Evolutionary conservation across 2,329 filamentous ascomycete species (phyloP).

Genomic region (Orbilia javanica): DNA sequence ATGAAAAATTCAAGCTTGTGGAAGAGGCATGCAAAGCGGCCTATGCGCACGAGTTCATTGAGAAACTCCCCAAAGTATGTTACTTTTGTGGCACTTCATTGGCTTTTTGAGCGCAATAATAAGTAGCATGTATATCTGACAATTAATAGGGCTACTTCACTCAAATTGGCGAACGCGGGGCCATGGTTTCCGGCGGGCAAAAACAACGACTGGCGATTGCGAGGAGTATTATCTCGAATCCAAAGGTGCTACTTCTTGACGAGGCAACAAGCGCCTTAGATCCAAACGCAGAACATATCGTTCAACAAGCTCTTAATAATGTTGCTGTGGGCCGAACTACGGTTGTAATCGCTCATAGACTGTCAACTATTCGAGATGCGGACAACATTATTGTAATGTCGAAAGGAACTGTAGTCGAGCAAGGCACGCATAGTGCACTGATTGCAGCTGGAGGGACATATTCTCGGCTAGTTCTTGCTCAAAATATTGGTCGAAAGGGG

Average conservation of each 20-base stretch:
- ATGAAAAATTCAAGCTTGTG: slow-evolving; percentile 73
- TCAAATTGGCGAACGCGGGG: slow-evolving; percentile 79
- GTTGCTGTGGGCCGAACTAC: slow-evolving; percentile 75
- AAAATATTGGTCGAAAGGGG: slow-evolving; percentile 56
- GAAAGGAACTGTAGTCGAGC: slow-evolving; percentile 49
- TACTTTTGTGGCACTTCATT: neutral
- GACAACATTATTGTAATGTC: slow-evolving; percentile 57
- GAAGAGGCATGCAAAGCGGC: slow-evolving; percentile 75
- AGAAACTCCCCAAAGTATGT: slow-evolving; percentile 70
- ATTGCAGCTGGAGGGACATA: slow-evolving; percentile 62
- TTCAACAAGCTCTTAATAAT: slow-evolving; percentile 73
- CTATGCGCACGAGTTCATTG: slow-evolving; percentile 78
- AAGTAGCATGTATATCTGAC: no score
- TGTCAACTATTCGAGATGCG: slow-evolving; percentile 53
- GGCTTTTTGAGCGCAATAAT: no score
- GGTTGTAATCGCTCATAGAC: slow-evolving; percentile 76
- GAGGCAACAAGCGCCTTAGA: slow-evolving; percentile 79
- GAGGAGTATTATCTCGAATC: slow-evolving; percentile 76
- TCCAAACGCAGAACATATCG: slow-evolving; percentile 70
- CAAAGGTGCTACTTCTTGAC: slow-evolving; percentile 77
- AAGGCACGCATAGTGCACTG: slow-evolving; percentile 63
- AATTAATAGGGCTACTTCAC: slow-evolving; percentile 76
- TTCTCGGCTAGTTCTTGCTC: slow-evolving; percentile 60
- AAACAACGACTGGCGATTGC: slow-evolving; percentile 84
- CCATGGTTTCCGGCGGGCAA: slow-evolving; percentile 83